Evolutionary conservation across 2,329 filamentous ascomycete species (phyloP).

Genomic region (Epicoccum nigrum): DNA sequence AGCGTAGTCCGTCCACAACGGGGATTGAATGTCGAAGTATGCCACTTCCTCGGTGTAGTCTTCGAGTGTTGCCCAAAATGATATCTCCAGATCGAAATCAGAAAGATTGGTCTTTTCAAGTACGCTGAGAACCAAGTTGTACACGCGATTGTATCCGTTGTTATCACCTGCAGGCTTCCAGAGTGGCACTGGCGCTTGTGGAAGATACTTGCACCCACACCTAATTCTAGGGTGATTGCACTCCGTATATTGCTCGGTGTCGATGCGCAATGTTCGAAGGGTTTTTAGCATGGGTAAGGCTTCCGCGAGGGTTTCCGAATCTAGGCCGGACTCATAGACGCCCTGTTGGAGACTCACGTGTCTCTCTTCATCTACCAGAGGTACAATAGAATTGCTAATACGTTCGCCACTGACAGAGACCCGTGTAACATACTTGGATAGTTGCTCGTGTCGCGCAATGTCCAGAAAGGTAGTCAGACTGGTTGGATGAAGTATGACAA

Average conservation of each 20-base stretch:
- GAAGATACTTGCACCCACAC: not conserved
- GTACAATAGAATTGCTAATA: not conserved
- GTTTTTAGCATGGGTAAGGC: not conserved
- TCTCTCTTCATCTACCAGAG: not conserved
- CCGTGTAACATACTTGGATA: conserved; percentile 2
- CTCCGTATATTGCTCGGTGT: not conserved
- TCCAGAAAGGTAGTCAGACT: conserved; percentile 6
- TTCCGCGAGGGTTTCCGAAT: not conserved
- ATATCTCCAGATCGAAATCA: not conserved
- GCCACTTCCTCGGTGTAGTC: not conserved
- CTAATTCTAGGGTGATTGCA: not conserved
- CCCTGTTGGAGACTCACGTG: not conserved
- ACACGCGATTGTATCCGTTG: not conserved
- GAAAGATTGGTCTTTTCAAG: not conserved
- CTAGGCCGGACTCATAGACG: conserved; percentile 6
- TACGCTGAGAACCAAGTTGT: not conserved
- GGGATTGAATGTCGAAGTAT: not conserved
- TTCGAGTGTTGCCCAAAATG: not conserved
- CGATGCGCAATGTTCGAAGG: not conserved
- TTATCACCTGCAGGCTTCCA: not conserved
- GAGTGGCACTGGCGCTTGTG: not conserved
- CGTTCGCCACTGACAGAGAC: conserved; percentile 6
- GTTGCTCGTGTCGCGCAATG: not conserved
- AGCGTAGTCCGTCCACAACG: not conserved
- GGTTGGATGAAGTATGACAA: conserved; percentile 3